Percentiles rank a stretch among this genome's conserved stretches.
Evolutionary conservation across 495 filamentous ascomycete species (phyloP).

Genomic region (Tuber magnatum): DNA sequence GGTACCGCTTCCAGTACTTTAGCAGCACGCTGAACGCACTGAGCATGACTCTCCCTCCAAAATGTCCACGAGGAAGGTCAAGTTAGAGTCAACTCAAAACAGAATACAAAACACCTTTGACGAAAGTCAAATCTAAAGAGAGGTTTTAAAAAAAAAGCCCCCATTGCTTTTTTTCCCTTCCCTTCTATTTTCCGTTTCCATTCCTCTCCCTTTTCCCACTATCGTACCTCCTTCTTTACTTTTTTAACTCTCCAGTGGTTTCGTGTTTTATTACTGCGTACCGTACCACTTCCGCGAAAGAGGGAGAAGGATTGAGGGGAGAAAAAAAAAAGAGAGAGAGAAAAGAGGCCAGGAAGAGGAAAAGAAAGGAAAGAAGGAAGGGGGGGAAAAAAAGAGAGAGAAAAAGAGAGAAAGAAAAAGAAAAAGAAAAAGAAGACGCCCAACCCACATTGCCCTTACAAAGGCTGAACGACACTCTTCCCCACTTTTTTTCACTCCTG

Average conservation of each 20-base stretch:
- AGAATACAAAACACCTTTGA: slow-evolving; percentile 19
- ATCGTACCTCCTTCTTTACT: slow-evolving; percentile 21
- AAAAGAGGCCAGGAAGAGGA: slow-evolving; percentile 1
- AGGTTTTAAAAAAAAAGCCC: slow-evolving; percentile 13
- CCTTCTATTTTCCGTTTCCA: slow-evolving; percentile 11
- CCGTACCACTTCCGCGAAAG: slow-evolving; percentile 4
- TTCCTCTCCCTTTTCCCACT: slow-evolving; percentile 19
- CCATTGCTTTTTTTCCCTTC: slow-evolving; percentile 30
- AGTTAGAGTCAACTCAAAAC: background rate
- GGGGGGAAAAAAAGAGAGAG: background rate
- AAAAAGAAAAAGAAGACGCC: slow-evolving; percentile 3
- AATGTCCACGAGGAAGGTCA: background rate
- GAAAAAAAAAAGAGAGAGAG: slow-evolving; percentile 8
- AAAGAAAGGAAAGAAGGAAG: slow-evolving; percentile 12
- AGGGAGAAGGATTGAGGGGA: slow-evolving; percentile 8
- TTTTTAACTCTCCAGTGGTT: slow-evolving; percentile 16
- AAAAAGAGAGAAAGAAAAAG: background rate
- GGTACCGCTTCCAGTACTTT: slow-evolving; percentile 1
- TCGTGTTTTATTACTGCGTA: slow-evolving; percentile 28
- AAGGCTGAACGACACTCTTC: slow-evolving; percentile 33
- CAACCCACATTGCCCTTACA: slow-evolving; percentile 37
- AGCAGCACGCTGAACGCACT: slow-evolving; percentile 3
- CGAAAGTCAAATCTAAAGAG: slow-evolving; percentile 15
- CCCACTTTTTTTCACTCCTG: slow-evolving; percentile 37
- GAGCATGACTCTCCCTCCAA: slow-evolving; percentile 11